Base-by-base conservation (phyloP, 2,329 filamentous ascomycete species). In the Paecilomyces fulvus region DNA sequence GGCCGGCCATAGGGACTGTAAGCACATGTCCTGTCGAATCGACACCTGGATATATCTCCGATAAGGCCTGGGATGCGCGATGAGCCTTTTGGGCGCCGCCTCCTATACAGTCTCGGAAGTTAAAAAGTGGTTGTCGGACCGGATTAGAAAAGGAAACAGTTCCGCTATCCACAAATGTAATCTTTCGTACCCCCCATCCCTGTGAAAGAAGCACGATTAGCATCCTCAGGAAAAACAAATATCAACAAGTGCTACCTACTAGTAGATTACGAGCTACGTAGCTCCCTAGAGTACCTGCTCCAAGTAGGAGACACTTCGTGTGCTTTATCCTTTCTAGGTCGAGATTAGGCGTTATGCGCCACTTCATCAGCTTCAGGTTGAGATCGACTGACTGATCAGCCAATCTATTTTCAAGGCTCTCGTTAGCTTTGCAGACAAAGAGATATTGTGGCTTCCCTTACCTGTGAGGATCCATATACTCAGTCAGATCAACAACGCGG, bases 301-400 rank as follows among this genome's bases (percentile, higher is more conserved):
- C 94, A 1, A 99, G 83, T 2, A 99, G 77, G 14, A 99, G 81
- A 68, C 94, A 99, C 67, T 86, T 95, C 3, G 90, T 92, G 56
- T 87, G 83, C 68, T 96, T 96, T 69, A 97, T 92, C 30, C 83
- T 83, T 30, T 96, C 91, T 9, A 99, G 82, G 68, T 97, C 83
- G 46, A 99, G 81, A 53, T 86, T 86, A 0, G 94, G 94, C 7
- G 91, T 90, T 65, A 99, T 90, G 43, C 94, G 86, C 94, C 94
- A 99, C 75, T 96, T 99, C 86, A 99, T 99, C 57, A 99, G 81
- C 74, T 97, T 97, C 58, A 97, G 79, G 67, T 99, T 99, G 57
- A 99, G 80, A 67, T 99, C 94, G 9, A 97, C 92, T 0, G 92
- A 91, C 70, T 95, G 91, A 68, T 97, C 92, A 21, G 94, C 94